phyloP scores from a whole-genome alignment of 805 yeast genomes.

The Starmerella kuoi region DNA sequence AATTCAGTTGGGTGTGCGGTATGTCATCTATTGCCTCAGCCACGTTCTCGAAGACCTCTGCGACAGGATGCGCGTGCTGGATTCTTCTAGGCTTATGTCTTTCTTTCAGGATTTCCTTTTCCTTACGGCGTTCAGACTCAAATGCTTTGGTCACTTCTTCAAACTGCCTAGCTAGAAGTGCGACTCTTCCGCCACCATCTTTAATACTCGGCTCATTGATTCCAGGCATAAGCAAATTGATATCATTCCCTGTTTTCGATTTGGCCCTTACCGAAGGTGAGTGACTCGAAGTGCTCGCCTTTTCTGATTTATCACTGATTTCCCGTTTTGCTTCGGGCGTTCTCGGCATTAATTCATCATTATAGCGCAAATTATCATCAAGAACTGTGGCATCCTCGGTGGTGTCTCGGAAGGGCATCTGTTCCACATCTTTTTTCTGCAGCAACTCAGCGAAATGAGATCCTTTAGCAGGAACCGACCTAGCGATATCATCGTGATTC shows the following conservation, averaged over 20 bases:
- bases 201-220: slow-evolving; percentile 35
- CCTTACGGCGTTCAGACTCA: slow-evolving; percentile 72
- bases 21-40: slow-evolving; percentile 43
- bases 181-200: slow-evolving; percentile 22
- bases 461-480: not conserved
- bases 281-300: not conserved
- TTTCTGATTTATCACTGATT: not conserved
- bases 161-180: slow-evolving; percentile 46
- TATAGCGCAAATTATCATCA: too few relatives aligned
- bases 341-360: too few relatives aligned
- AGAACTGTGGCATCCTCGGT: not conserved
- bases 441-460: not conserved
- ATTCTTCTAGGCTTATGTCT: slow-evolving; percentile 59
- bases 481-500: not conserved
- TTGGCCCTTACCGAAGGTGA: slow-evolving; percentile 13
- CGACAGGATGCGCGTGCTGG: slow-evolving; percentile 69
- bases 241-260: slow-evolving; percentile 20
- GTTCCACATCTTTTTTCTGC: not conserved
- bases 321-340: not conserved
- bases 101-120: slow-evolving; percentile 47
- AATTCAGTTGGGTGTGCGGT: slow-evolving; percentile 5
- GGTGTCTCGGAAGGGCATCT: not conserved
- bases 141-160: slow-evolving; percentile 76
- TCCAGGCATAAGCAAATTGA: slow-evolving; percentile 28
- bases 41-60: slow-evolving; percentile 77